Base-by-base conservation (phyloP, 257 asterid species). In the Voacanga thouarsii region DNA sequence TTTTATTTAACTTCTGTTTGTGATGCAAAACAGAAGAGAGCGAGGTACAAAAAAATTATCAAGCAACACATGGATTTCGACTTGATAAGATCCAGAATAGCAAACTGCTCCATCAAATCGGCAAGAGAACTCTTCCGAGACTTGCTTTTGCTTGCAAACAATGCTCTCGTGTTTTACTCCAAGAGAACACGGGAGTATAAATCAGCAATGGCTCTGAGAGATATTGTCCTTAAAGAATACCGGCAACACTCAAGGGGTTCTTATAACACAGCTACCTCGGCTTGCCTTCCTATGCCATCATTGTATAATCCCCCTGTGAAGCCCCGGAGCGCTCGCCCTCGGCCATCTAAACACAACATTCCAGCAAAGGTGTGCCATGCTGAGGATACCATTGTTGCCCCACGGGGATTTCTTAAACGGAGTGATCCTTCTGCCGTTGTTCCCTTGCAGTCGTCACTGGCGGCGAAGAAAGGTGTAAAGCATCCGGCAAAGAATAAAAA, bases 121-220 rank as follows among this genome's bases (percentile, higher is more conserved):
- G 86, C 86, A 1, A 83, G 83, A 73, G 96, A 91, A 75, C 96
- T 95, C 84, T 95, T 93, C 87, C 82, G 93, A 23, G 98, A 92
- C 87, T 68, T 93, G 85, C 94, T 95, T 44, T 51, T 95, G 81
- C 90, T 93, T 33, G 93, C 97, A 2, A 91, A 84, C 81, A 95
- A 95, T 14, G 98, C 98, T 15, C 82, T 91, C 57, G 94, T 91
- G 70, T 95, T 95, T 21, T 94, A 94, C 86, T 92, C 98, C 0
- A 90, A 88, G 83, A 82, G 97, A 76, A 95, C 98, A 0, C 84
- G 94, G 7, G 98, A 95, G 74, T 88, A 90, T 83, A 95, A 95
- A 80, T 85, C 98, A 8, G 99, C 97, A 21, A 47, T 75, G 66
- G 70, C 90, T 59, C 85, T 93, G 15, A 89, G 98, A 79, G 84